Percentiles rank a stretch among this genome's conserved stretches.
Evolutionary conservation across 2,329 filamentous ascomycete genomes (phyloP).

Genomic region (Coniochaeta prunicola): DNA sequence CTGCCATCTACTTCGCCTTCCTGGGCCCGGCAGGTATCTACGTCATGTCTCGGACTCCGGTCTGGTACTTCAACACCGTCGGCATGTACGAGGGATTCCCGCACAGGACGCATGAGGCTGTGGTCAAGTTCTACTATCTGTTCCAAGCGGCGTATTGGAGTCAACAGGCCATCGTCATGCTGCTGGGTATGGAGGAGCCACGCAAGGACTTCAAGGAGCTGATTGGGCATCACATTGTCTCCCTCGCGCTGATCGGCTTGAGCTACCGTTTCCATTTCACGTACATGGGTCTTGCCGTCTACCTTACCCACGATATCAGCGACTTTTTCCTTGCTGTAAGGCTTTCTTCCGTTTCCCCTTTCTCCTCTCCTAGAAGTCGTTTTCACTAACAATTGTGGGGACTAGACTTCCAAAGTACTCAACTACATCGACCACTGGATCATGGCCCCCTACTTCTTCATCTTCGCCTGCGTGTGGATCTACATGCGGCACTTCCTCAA

Average conservation of each 20-base stretch:
- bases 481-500: slow-evolving; percentile 87
- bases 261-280: slow-evolving; percentile 97
- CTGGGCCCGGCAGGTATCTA: slow-evolving; percentile 80
- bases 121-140: slow-evolving; percentile 94
- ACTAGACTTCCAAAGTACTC: slow-evolving; percentile 77
- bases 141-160: slow-evolving; percentile 94
- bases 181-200: slow-evolving; percentile 85
- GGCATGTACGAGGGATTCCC: slow-evolving; percentile 89
- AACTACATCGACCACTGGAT: slow-evolving; percentile 81
- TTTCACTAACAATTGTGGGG: background rate
- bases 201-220: slow-evolving; percentile 94
- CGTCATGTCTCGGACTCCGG: slow-evolving; percentile 83
- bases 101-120: slow-evolving; percentile 69
- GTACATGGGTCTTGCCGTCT: slow-evolving; percentile 88
- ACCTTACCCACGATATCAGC: slow-evolving; percentile 88
- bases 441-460: slow-evolving; percentile 75
- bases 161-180: slow-evolving; percentile 82
- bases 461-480: slow-evolving; percentile 79
- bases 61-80: slow-evolving; percentile 92
- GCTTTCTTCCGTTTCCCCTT: slow-evolving; percentile 7
- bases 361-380: slow-evolving; percentile 9
- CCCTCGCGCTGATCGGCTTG: slow-evolving; percentile 71
- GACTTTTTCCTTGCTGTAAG: slow-evolving; percentile 92
- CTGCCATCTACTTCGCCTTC: slow-evolving; percentile 79
- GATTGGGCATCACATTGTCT: slow-evolving; percentile 86